Percentiles rank a stretch among this genome's conserved stretches.
Evolutionary conservation across 331 rosid genomes (phyloP).

Genomic region (Malus hybrid): DNA sequence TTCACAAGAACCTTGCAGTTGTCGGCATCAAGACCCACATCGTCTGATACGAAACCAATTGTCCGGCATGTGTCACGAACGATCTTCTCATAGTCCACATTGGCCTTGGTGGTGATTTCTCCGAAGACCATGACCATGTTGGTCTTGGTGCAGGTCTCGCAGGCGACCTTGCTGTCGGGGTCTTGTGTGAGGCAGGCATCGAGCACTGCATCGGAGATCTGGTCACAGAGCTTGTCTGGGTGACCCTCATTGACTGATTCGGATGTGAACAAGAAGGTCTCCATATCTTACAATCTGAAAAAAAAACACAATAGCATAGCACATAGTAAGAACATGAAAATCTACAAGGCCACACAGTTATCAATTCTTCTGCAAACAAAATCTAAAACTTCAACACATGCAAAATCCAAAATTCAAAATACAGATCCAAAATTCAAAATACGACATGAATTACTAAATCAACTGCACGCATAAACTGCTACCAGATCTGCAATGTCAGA

Average conservation of each 20-base stretch:
- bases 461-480: background rate
- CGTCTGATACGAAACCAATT: slow-evolving; percentile 55
- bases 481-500: background rate
- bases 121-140: slow-evolving; percentile 83
- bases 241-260: slow-evolving; percentile 87
- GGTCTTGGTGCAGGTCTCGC: slow-evolving; percentile 30
- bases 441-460: background rate
- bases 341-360: background rate
- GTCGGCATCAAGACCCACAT: slow-evolving; percentile 78
- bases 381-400: background rate
- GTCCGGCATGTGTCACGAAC: slow-evolving; percentile 66
- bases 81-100: slow-evolving; percentile 66
- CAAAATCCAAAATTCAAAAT: background rate
- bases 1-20: slow-evolving; percentile 71
- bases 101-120: slow-evolving; percentile 81
- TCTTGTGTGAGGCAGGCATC: background rate
- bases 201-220: slow-evolving; percentile 48
- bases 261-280: slow-evolving; percentile 59
- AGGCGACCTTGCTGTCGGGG: background rate
- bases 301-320: background rate
- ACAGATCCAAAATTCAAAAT: background rate
- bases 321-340: background rate
- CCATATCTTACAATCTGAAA: slow-evolving; percentile 14
- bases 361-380: background rate
- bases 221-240: slow-evolving; percentile 85